Evolutionary conservation across 1,284 basidiomycete genomes (phyloP).

Genomic region (Somion occarium): DNA sequence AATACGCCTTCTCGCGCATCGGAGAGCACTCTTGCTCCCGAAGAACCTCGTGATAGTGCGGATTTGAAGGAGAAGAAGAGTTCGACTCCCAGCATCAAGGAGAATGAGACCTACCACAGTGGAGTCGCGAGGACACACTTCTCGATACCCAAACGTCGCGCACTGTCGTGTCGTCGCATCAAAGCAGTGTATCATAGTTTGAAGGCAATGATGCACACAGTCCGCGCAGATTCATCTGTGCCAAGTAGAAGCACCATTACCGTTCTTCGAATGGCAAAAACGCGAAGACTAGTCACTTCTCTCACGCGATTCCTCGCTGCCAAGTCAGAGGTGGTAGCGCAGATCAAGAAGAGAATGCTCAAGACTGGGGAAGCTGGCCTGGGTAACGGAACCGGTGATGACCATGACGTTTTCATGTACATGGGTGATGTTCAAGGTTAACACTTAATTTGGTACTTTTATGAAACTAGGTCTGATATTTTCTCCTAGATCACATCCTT

Average conservation of each 20-base stretch:
- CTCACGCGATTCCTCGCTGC: conserved; percentile 73
- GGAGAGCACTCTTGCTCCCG: neutral
- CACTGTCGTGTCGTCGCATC: conserved; percentile 6
- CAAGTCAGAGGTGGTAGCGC: conserved; percentile 82
- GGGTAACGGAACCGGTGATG: conserved; percentile 38
- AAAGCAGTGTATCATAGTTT: conserved; percentile 2
- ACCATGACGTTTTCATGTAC: conserved; percentile 77
- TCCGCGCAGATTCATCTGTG: neutral
- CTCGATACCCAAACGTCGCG: conserved; percentile 8
- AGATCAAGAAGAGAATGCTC: conserved; percentile 72
- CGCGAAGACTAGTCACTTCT: conserved; percentile 80
- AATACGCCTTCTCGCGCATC: conserved; percentile 5
- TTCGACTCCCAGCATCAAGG: neutral
- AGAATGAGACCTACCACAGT: conserved; percentile 2
- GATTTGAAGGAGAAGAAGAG: neutral
- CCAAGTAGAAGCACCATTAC: conserved; percentile 34
- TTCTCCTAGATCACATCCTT: conserved; percentile 77
- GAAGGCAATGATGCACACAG: conserved; percentile 7
- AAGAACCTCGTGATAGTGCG: neutral
- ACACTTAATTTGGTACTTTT: neutral
- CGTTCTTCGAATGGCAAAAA: conserved; percentile 73
- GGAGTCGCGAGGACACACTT: conserved; percentile 9
- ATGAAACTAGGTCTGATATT: conserved; percentile 2
- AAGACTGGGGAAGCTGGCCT: conserved; percentile 34
- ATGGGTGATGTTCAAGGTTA: conserved; percentile 90